Base-by-base conservation (phyloP, 2,329 filamentous ascomycete genomes). In the Niveomyces coronatus region DNA sequence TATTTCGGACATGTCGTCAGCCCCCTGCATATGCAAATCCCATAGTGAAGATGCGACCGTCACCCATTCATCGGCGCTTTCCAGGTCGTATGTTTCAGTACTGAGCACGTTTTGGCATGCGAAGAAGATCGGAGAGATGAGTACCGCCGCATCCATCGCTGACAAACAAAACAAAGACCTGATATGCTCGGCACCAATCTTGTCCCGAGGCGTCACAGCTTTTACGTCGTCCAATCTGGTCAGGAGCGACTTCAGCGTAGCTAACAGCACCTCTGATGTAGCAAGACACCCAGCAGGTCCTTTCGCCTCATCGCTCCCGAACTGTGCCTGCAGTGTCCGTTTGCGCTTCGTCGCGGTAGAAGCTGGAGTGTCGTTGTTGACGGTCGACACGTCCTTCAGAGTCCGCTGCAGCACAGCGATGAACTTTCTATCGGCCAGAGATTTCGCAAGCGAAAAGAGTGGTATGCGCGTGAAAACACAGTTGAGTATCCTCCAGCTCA, bases 371-470 rank as follows among this genome's bases (percentile, higher is more conserved):
- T 58, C 52, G n/a, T 45, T 42, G 9, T 35, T 30, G n/a, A 54
- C 53, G 15, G 47, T 31, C 8, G 67, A 65, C 26, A 72, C 47
- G 17, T 86, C 80, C 33, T 74, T 67, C 33, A 87, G 58, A 0
- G 79, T 74, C 48, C 76, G 71, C 48, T 79, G 75, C 29, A 93
- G 55, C 9, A 85, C 71, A 1, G 62, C 58, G 23, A 83, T 60
- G 37, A 93, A 85, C 31, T 75, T 71, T 40, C 79, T 69, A 41
- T 87, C 79, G 16, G 75, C 77, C 6, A 94, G 67, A 4, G 82
- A 76, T 41, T 78, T 77, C 8, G 84, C 82, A 17, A 85, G 65
- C 9, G 76, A 79, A 31, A 82, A 78, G 0, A 77, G 63, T 0
- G 84, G 79, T 14, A 89, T 74, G n/a, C 76, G 63, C 35, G 68